Evolutionary conservation across 2,329 filamentous ascomycete genomes (phyloP), one percentile per base, ranked within the genome.

Genomic region (Beauveria scarabaeidicola): DNA sequence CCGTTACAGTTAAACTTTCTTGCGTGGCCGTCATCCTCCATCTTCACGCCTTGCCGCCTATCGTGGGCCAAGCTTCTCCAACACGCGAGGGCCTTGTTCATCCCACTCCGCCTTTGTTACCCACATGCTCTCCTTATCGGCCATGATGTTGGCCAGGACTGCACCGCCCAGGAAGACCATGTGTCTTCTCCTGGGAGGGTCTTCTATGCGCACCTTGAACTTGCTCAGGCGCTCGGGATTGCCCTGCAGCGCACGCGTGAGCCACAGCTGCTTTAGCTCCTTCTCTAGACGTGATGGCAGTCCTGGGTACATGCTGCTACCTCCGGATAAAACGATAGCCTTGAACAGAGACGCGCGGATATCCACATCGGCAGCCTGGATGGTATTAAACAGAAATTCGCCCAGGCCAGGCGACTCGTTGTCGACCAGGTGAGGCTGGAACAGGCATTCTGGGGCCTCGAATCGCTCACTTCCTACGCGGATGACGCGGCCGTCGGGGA

Each of bases 141-240:
- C 92, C 89, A 99, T 97, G 74, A 99, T 95, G 73, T 97, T 97
- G 67, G 94, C 94, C 69, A 99, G 79, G 63, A 99, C 94, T 27
- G 94, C 94, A 67, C 94, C 94, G 61, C 94, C 94, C 59, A 99
- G 77, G 82, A 99, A 97, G n/a, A 99, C 94, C 92, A 99, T 97
- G 80, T 99, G 94, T 75, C 93, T 84, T 78, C 94, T 85, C 76
- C 94, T 84, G 38, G 94, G 94, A 55, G 94, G 94, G 74, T 99
- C 94, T 75, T 99, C 94, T 80, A 99, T 97, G 74, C 94, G 86
- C 66, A 99, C 93, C 84, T 97, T 99, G 83, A 99, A 99, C 86
- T 97, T 99, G 86, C 85, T 90, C 70, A 99, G 75, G 66, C 94
- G 85, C 77, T 97, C 93, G 1, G 94, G 93, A 75, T 99, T 91